These are phyloP conservation scores for Boletus reticulatus DNA, from an alignment of 768 basidiomycete genomes.

Conservation along the genomic window DNA sequence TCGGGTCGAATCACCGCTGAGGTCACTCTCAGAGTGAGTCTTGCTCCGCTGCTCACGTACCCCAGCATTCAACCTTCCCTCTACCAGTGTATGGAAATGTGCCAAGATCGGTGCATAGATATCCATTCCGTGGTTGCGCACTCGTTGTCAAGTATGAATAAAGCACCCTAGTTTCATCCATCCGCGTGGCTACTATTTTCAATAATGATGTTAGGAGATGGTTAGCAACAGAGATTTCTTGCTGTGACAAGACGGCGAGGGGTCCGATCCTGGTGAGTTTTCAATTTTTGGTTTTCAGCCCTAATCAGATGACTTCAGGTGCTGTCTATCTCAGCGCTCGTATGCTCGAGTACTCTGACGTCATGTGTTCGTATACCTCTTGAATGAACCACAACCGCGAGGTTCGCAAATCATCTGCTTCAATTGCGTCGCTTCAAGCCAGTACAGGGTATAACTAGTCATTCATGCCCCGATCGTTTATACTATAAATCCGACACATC, in stretches of 20 bases:
- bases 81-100: slow-evolving; percentile 63
- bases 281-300: neutral
- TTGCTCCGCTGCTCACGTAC: slow-evolving; percentile 16
- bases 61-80: neutral
- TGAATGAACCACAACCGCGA: neutral
- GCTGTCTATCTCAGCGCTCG: no score
- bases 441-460: no score
- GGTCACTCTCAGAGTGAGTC: slow-evolving; percentile 55
- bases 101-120: slow-evolving; percentile 68
- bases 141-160: slow-evolving; percentile 44
- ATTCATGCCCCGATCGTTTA: no score
- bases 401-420: neutral
- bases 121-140: slow-evolving; percentile 76
- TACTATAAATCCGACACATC: no score
- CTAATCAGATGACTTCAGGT: neutral
- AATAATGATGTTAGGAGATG: neutral
- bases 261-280: neutral
- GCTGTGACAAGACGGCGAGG: neutral
- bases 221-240: neutral
- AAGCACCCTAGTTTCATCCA: slow-evolving; percentile 6
- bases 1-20: slow-evolving; percentile 61
- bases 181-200: neutral
- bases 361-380: neutral
- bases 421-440: neutral
- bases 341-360: neutral